Evolutionary conservation across 176 grass and related monocot genomes (phyloP), one percentile per base, ranked within the genome.

Genomic region (Carex parvula): DNA sequence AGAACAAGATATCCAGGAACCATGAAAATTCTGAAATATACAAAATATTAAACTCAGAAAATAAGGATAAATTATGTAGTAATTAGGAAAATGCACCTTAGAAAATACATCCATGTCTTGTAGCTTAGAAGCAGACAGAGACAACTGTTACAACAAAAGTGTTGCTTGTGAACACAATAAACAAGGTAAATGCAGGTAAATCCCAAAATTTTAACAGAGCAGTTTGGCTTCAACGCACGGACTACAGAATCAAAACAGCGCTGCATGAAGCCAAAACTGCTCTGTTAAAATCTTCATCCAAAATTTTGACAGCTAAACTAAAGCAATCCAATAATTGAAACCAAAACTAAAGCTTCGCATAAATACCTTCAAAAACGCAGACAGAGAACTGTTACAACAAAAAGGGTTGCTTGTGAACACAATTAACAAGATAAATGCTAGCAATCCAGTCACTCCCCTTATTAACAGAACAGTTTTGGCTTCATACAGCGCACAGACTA

Each of bases 71-170:
- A 81, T 70, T 78, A 54, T 63, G 70, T 70, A 79, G 5, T 79
- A 32, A 15, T 75, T 37, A 65, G 16, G 50, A 57, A n/a, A 26
- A 79, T 78, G 59, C 67, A 95, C 96, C 96, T 98, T 98, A 33
- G 96, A 98, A 83, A 98, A 78, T 39, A 69, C 83, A 88, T 98
- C 93, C 82, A 85, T 90, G 42, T 95, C 81, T 60, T 80, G 81
- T 63, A 98, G 82, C 66, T 95, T 95, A 0, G 88, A 89, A 60
- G 96, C 96, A 85, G 91, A 93, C 62, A 98, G 85, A 1, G 96
- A 98, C 56, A 95, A 81, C 96, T 98, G 81, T n/a, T 22, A 53
- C 17, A 7, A 62, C 17, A 81, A 82, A 72, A 83, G 18, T 33
- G 70, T 69, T 57, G 18, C 46, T 63, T 17, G 80, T 15, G 70